Evolutionary conservation across 129 eudicot genomes (phyloP), one percentile per base, ranked within the genome.

Genomic region (Arctium lappa): DNA sequence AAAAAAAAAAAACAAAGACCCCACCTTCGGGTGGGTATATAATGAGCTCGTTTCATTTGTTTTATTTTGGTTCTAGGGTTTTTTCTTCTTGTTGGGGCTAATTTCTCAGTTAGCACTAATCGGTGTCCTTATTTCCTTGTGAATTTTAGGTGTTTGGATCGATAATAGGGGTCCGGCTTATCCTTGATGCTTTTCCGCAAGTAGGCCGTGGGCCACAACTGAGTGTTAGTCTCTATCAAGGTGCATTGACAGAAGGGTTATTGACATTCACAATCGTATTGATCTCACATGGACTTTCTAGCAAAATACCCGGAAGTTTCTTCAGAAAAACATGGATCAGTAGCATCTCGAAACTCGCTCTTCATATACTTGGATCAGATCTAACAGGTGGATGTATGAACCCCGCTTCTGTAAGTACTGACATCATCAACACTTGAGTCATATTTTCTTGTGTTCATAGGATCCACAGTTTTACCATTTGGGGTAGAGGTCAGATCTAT

Each of bases 321-420:
- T 85, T 82, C 69, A 83, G 82, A 86, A 95, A 93, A 82, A 95
- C 97, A 37, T 95, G 97, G 99, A 95, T 95, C 73, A 60, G 90
- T n/a, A 95, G 99, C 38, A 9, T 95, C 81, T 88, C 97, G 68
- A 95, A 95, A 86, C 91, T 95, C 44, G 82, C 95, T 78, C 99
- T 95, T 73, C 93, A 95, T 72, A 87, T 93, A 63, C 97, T 95
- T 36, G 97, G 97, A 8, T 87, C 97, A 6, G 99, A 95, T 86
- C 84, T 93, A 32, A 95, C 97, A 0, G 97, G 99, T 62, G 99
- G 97, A 75, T 87, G 92, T 83, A 95, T 93, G 97, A 95, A 95
- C 78, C 99, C 99, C 0, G 99, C 97, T 63, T 89, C 99, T 65
- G 99, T 91, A 90, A 91, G 98, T 76, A 72, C 39, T 78, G 36